Conservation (phyloP, 164 flowering plant genomes). For the Piper longum region DNA sequence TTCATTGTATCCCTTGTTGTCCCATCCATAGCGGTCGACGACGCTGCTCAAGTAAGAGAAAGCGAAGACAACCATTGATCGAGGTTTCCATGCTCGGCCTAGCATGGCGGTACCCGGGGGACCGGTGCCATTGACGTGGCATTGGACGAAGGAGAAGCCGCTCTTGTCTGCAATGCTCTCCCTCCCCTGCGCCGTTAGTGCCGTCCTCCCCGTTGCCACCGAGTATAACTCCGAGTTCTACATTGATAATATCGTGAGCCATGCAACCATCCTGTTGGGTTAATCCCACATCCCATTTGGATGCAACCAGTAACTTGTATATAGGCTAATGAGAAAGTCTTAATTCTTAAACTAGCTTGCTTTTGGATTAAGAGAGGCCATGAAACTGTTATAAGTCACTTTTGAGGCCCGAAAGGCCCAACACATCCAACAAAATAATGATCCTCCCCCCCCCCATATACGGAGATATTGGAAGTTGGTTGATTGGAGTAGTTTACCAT, state of each 20-base stretch:
- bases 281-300: too few relatives aligned
- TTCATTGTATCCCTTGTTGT: conserved; percentile 5
- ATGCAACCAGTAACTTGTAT: too few relatives aligned
- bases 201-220: conserved; percentile 11
- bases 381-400: too few relatives aligned
- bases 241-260: background rate
- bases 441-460: too few relatives aligned
- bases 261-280: too few relatives aligned
- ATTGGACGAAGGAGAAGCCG: conserved; percentile 37
- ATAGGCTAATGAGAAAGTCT: too few relatives aligned
- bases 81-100: conserved; percentile 33
- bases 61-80: conserved; percentile 33
- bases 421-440: too few relatives aligned
- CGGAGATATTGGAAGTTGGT: too few relatives aligned
- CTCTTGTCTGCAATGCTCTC: conserved; percentile 11
- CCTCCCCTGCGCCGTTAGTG: conserved; percentile 35
- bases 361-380: too few relatives aligned
- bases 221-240: conserved; percentile 23
- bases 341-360: too few relatives aligned
- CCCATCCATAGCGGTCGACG: conserved; percentile 28
- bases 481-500: conserved; percentile 10
- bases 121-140: conserved; percentile 27
- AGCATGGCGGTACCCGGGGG: conserved; percentile 7
- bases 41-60: conserved; percentile 23
- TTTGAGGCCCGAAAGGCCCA: too few relatives aligned